Base-by-base conservation (phyloP, 1,139 yeast species). In the Debaryomyces udenii region DNA sequence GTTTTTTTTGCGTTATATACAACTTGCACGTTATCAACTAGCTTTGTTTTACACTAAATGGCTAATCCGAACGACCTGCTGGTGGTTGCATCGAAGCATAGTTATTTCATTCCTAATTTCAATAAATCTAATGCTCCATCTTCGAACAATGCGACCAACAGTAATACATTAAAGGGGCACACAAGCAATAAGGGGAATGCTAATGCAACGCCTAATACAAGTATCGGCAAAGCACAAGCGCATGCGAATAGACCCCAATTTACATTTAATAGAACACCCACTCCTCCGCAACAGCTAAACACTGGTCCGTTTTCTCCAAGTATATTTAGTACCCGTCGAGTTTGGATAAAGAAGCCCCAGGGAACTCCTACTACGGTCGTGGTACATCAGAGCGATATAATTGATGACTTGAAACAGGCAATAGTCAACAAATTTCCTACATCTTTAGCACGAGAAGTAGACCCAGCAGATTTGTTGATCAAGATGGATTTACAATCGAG, bases 381-480 rank as follows among this genome's bases (percentile, higher is more conserved):
- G 41, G 81, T 84, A 2, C 65, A 66, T 20, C 76, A 76, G 17
- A 55, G 59, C 20, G 88, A 83, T 50, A 68, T 87, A 1, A 75
- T 87, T 4, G 96, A 88, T 56, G 96, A 88, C 57, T 67, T 88
- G 52, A 88, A 87, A 54, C 65, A 73, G 17, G 70, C 78, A 42
- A 73, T 86, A 0, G 59, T 81, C 38, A 67, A 64, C 41, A 84
- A 83, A 53, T 88, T 79, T 52, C 94, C 95, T 9, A 82, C 82
- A 30, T 70, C 89, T 0, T 64, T 87, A 40, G 93, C 83, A 0
- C 63, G 75, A 35, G 57, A 62, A 13, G 76, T 70, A 44, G 96
- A 88, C 55, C 87, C 93, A 0, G 83, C 94, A 0, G 96, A 88
- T 49, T 56, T 81, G 24, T 45, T 67, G 0, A 59, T 80, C 11